Percentiles rank a stretch among this genome's conserved stretches.
phyloP scores from a whole-genome alignment of 2,329 filamentous ascomycete genomes.

The Aureobasidium namibiae region DNA sequence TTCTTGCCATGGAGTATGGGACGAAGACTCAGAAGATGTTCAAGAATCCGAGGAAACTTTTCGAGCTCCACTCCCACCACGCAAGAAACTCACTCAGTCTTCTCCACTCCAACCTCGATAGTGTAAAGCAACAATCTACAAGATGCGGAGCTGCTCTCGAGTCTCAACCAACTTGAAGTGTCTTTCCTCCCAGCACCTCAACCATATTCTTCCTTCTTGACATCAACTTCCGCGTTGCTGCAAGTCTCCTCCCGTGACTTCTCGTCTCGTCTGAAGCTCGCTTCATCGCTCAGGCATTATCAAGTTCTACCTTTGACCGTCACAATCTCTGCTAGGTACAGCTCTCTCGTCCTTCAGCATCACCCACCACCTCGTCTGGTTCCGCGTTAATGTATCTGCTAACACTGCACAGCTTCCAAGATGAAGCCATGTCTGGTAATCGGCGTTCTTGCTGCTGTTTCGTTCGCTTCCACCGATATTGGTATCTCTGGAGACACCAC shows the following conservation, averaged over 20 bases:
- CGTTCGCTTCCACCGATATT: not conserved
- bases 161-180: not conserved
- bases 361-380: not conserved
- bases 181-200: not conserved
- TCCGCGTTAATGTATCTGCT: not conserved
- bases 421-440: not conserved
- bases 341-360: not conserved
- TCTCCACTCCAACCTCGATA: not conserved
- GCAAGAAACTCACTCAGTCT: not conserved
- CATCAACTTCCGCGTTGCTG: not conserved
- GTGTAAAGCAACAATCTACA: not conserved
- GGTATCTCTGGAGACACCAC: not conserved
- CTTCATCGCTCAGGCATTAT: not conserved
- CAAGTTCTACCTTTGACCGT: not conserved
- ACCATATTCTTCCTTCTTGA: not conserved
- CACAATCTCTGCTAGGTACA: not conserved
- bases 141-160: not conserved
- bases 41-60: not conserved
- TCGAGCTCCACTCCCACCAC: not conserved
- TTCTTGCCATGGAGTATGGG: too few species aligned
- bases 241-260: not conserved
- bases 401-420: not conserved
- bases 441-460: not conserved
- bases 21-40: not conserved
- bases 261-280: not conserved